Conservation (phyloP, 768 basidiomycete genomes). For the Auricularia auricula-judae region DNA sequence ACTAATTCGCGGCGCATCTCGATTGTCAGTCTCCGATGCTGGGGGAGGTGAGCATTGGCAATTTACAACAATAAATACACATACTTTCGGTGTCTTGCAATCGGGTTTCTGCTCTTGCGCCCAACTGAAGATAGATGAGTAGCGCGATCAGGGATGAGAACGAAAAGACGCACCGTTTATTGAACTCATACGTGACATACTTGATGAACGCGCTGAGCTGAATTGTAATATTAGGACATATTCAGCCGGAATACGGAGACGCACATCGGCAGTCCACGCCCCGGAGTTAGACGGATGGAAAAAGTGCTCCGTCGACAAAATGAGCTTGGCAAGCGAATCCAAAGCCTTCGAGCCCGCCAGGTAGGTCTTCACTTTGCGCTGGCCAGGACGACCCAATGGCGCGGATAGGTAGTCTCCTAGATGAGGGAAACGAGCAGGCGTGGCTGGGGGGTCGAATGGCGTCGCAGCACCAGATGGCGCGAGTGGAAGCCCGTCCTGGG, state of each 20-base stretch:
- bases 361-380: conserved; percentile 38
- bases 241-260: conserved; percentile 13
- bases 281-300: conserved; percentile 88
- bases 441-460: conserved; percentile 36
- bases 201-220: conserved; percentile 80
- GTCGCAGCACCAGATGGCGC: conserved; percentile 57
- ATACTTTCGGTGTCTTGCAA: conserved; percentile 68
- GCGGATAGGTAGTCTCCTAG: conserved; percentile 50
- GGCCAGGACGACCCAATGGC: conserved; percentile 37
- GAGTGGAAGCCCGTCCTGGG: conserved; percentile 45
- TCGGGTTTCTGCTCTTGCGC: conserved; percentile 64
- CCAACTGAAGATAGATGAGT: conserved; percentile 40
- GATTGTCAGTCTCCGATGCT: conserved; percentile 68
- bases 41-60: conserved; percentile 2
- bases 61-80: neutral
- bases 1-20: conserved; percentile 78
- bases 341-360: conserved; percentile 78
- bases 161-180: conserved; percentile 43
- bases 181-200: conserved; percentile 73
- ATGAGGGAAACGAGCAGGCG: conserved; percentile 28
- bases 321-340: conserved; percentile 73
- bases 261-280: conserved; percentile 65
- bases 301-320: conserved; percentile 81
- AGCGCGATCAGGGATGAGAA: neutral
- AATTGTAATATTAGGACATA: neutral